These are phyloP conservation scores for Samsoniella hepiali DNA, from an alignment of 2,329 filamentous ascomycete genomes.

Conservation along the genomic window DNA sequence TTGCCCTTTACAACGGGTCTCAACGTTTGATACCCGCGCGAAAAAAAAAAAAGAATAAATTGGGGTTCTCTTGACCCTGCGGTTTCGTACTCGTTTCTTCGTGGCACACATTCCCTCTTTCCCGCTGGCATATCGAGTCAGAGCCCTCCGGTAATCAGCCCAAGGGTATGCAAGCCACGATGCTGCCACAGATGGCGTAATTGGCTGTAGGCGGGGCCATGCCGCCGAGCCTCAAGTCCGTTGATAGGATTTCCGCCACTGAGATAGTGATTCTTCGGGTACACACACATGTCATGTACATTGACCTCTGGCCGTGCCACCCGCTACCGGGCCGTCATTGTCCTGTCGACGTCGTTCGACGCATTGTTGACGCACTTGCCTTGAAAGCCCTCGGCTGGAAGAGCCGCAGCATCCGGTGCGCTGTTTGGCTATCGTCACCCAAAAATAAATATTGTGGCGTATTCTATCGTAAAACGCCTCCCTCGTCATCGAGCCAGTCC, in stretches of 20 bases:
- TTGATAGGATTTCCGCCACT: not conserved
- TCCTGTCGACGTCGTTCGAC: too few species aligned
- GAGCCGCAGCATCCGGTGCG: too few species aligned
- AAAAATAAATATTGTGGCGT: not conserved
- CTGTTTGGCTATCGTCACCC: too few species aligned
- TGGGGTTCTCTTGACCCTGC: not conserved
- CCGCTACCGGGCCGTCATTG: too few species aligned
- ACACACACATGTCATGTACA: too few species aligned
- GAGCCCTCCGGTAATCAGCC: not conserved
- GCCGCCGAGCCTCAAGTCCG: not conserved
- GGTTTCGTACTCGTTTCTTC: not conserved
- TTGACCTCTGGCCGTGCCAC: too few species aligned
- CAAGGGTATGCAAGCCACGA: slow-evolving; percentile 8
- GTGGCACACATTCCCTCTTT: not conserved
- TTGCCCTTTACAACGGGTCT: not conserved
- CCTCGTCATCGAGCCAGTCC: not conserved
- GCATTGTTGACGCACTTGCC: too few species aligned
- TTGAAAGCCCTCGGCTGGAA: too few species aligned
- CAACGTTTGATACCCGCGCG: not conserved
- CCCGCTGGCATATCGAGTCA: not conserved
- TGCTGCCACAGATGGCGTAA: not conserved
- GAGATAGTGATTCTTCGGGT: not conserved
- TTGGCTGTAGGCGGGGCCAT: not conserved
- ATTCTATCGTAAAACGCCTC: not conserved
- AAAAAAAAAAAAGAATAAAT: not conserved